These are phyloP conservation scores for Dichotomopilus funicola DNA, from an alignment of 2,329 filamentous ascomycete species.

Conservation along the genomic window DNA sequence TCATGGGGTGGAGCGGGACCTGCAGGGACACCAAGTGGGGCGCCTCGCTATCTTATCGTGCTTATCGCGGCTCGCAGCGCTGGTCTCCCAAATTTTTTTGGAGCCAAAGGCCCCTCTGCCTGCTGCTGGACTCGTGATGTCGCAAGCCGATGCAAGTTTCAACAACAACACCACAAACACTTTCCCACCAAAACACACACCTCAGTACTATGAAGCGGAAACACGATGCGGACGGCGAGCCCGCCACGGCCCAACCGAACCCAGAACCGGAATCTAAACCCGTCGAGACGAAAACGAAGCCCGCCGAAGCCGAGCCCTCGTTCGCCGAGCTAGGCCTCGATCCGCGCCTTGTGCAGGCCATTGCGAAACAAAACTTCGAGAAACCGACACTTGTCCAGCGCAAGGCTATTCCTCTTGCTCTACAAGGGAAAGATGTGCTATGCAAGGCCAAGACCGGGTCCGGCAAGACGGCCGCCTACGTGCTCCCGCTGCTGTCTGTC, in stretches of 20 bases:
- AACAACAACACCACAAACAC: not conserved
- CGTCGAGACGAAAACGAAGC: constrained; percentile 19
- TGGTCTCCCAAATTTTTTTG: constrained; percentile 7
- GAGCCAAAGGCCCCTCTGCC: not conserved
- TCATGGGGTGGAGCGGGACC: constrained; percentile 3
- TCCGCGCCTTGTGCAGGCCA: constrained; percentile 74
- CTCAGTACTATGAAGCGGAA: constrained; percentile 51
- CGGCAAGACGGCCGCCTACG: constrained; percentile 94
- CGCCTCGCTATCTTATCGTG: constrained; percentile 8
- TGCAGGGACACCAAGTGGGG: not conserved
- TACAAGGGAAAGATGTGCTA: constrained; percentile 83
- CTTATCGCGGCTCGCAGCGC: constrained; percentile 5
- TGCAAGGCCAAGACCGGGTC: constrained; percentile 92
- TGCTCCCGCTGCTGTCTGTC: constrained; percentile 79
- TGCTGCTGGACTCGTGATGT: not conserved
- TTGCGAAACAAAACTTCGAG: constrained; percentile 76
- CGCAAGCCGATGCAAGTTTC: too few relatives aligned
- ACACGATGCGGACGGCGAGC: constrained; percentile 49
- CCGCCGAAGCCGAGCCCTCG: constrained; percentile 36
- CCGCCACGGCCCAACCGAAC: constrained; percentile 27
- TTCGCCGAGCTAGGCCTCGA: constrained; percentile 80
- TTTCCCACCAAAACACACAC: not conserved
- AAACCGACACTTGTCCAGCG: constrained; percentile 85
- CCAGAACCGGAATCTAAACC: constrained; percentile 21
- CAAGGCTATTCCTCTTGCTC: constrained; percentile 77